phyloP scores from a whole-genome alignment of 2,329 filamentous ascomycete species.

The Curvularia spicifera region DNA sequence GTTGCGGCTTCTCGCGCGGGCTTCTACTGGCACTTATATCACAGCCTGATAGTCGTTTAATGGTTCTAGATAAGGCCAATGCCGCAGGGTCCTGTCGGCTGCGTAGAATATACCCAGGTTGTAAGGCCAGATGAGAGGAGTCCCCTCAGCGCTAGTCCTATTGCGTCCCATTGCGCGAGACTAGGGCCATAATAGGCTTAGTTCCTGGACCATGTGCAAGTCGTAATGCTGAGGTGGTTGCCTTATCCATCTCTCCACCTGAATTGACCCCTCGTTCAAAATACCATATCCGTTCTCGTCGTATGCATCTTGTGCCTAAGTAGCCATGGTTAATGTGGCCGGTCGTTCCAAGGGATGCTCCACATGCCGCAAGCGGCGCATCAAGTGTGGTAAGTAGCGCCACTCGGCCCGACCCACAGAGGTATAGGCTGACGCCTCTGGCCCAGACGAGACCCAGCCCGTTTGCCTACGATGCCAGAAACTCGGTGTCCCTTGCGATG shows the following conservation, averaged over 20 bases:
- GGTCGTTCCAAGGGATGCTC: conserved; percentile 44
- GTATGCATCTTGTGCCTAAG: not conserved
- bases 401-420: not conserved
- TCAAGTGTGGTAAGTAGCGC: conserved; percentile 42
- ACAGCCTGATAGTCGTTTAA: not conserved
- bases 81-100: not conserved
- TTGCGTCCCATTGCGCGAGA: conserved; percentile 24
- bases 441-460: conserved; percentile 36
- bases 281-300: conserved; percentile 1
- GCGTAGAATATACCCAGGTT: not conserved
- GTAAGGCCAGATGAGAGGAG: not conserved
- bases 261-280: conserved; percentile 7
- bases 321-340: conserved; percentile 41
- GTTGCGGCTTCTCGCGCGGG: conserved; percentile 16
- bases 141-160: not conserved
- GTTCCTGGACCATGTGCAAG: conserved; percentile 5
- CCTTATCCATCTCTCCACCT: conserved; percentile 1
- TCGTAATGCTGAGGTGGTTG: not conserved
- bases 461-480: conserved; percentile 36
- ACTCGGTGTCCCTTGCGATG: conserved; percentile 33
- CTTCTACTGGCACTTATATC: not conserved
- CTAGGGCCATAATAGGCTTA: conserved; percentile 34
- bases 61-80: not conserved
- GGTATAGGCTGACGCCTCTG: conserved; percentile 8
- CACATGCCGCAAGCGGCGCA: conserved; percentile 36